Evolutionary conservation across 208 protist species (phyloP).

Genomic region (Trypanosoma platydactyli): DNA sequence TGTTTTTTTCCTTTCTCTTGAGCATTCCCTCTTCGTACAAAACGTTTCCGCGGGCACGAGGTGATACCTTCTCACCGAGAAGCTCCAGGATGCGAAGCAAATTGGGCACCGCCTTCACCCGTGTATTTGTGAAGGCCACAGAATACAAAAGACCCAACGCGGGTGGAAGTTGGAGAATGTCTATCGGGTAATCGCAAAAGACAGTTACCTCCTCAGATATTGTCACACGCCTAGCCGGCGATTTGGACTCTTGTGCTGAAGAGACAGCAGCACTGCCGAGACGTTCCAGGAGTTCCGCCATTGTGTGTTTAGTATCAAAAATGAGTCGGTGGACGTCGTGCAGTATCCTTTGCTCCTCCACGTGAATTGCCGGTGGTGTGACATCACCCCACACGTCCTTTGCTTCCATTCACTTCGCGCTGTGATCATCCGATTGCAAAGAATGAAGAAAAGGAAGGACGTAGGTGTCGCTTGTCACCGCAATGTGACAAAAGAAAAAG

Average conservation of each 20-base stretch:
- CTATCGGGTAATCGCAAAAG: slow-evolving; percentile 6
- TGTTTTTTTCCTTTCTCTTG: neutral
- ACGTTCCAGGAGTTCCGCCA: slow-evolving; percentile 13
- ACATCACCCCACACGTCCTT: slow-evolving; percentile 2
- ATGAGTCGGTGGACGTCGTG: slow-evolving; percentile 19
- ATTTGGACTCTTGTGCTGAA: neutral
- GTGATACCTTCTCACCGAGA: slow-evolving; percentile 23
- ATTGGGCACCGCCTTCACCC: neutral
- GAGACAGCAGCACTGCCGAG: neutral
- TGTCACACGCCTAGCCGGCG: slow-evolving; percentile 9
- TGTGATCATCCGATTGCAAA: neutral
- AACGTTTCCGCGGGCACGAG: slow-evolving; percentile 23
- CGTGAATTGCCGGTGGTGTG: neutral
- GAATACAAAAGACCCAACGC: slow-evolving; percentile 50
- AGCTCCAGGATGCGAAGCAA: slow-evolving; percentile 37
- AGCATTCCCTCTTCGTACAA: slow-evolving; percentile 27
- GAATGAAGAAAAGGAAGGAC: neutral
- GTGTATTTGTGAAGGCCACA: slow-evolving; percentile 23
- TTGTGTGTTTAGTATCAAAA: slow-evolving; percentile 9
- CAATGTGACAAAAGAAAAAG: neutral
- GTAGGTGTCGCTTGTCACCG: too few relatives aligned
- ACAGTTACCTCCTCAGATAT: slow-evolving; percentile 29
- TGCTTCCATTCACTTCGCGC: slow-evolving; percentile 3
- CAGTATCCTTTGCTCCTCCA: slow-evolving; percentile 18
- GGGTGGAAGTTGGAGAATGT: slow-evolving; percentile 39